A percentile compares a stretch with the other conserved stretches of the same genome.
phyloP scores from a whole-genome alignment of 2,329 filamentous ascomycete genomes.

The Lasiodiplodia theobromae region DNA sequence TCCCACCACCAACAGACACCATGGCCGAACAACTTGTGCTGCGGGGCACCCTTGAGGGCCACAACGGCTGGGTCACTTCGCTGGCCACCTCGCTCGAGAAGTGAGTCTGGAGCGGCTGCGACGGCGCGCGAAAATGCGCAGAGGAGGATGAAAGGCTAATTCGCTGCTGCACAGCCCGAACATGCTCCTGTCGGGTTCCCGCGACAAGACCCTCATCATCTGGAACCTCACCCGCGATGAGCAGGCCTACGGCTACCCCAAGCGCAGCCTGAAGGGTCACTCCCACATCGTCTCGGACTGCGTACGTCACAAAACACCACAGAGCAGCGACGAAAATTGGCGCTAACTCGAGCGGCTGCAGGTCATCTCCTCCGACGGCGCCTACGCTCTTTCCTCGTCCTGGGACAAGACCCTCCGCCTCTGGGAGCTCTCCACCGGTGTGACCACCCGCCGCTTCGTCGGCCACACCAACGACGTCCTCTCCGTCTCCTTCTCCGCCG shows the following conservation, averaged over 20 bases:
- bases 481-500: slow-evolving; percentile 99
- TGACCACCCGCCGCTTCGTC: slow-evolving; percentile 97
- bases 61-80: slow-evolving; percentile 99
- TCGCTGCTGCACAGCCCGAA: slow-evolving; percentile 73
- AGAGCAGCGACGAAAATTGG: slow-evolving; percentile 45
- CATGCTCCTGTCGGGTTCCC: slow-evolving; percentile 97
- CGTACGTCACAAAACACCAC: slow-evolving; percentile 67
- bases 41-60: slow-evolving; percentile 97
- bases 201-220: slow-evolving; percentile 99
- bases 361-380: slow-evolving; percentile 99
- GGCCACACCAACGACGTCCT: slow-evolving; percentile 99
- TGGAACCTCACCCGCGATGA: slow-evolving; percentile 99
- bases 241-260: slow-evolving; percentile 97
- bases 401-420: slow-evolving; percentile 99
- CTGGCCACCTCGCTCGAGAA: slow-evolving; percentile 99
- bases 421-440: slow-evolving; percentile 97
- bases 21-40: slow-evolving; percentile 96
- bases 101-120: slow-evolving; percentile 60
- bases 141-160: slow-evolving; percentile 39
- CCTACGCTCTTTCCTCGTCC: slow-evolving; percentile 97
- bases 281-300: slow-evolving; percentile 99
- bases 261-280: slow-evolving; percentile 98
- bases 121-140: slow-evolving; percentile 28
- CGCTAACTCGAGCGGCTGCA: slow-evolving; percentile 51
- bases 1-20: slow-evolving; percentile 42